These are phyloP conservation scores for Gracilariopsis chorda DNA, from an alignment of 23 red algal species.

Conservation along the genomic window DNA sequence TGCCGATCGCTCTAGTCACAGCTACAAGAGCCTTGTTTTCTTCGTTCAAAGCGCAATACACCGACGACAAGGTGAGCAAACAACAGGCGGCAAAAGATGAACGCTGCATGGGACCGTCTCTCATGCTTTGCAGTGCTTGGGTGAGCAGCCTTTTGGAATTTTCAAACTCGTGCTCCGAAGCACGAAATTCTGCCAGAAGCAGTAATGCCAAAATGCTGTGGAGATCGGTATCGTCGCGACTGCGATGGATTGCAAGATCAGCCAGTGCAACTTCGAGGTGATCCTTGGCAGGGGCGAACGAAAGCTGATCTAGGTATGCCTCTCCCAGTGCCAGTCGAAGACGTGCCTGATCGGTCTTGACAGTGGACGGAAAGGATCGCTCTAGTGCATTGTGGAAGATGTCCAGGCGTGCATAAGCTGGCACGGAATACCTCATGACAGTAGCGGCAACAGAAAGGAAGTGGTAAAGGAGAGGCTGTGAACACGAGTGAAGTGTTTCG, in stretches of 20 bases:
- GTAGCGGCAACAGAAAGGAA: conserved; percentile 59
- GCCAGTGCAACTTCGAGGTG: conserved; percentile 46
- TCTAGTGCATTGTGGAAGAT: background rate
- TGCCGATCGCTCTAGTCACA: conserved; percentile 33
- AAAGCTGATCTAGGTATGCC: conserved; percentile 56
- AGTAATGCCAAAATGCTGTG: conserved; percentile 28
- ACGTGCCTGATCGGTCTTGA: conserved; percentile 18
- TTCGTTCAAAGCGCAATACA: conserved; percentile 29
- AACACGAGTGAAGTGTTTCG: background rate
- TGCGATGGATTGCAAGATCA: background rate
- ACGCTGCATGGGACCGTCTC: background rate
- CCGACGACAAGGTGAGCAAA: conserved; percentile 46
- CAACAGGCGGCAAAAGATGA: conserved; percentile 71
- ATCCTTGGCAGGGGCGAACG: conserved; percentile 36
- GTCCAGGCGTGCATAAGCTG: conserved; percentile 10
- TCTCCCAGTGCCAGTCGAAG: conserved; percentile 61
- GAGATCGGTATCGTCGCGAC: background rate
- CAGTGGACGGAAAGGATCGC: background rate
- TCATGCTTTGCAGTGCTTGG: conserved; percentile 45
- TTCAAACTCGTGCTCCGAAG: conserved; percentile 19
- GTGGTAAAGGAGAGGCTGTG: background rate
- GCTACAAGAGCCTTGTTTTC: conserved; percentile 15
- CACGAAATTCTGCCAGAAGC: conserved; percentile 55
- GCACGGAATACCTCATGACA: conserved; percentile 73
- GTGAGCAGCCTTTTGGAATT: conserved; percentile 46